A percentile compares a stretch with the other conserved stretches of the same genome.
phyloP scores from a whole-genome alignment of 768 basidiomycete species.

The Chalciporus chontae region DNA sequence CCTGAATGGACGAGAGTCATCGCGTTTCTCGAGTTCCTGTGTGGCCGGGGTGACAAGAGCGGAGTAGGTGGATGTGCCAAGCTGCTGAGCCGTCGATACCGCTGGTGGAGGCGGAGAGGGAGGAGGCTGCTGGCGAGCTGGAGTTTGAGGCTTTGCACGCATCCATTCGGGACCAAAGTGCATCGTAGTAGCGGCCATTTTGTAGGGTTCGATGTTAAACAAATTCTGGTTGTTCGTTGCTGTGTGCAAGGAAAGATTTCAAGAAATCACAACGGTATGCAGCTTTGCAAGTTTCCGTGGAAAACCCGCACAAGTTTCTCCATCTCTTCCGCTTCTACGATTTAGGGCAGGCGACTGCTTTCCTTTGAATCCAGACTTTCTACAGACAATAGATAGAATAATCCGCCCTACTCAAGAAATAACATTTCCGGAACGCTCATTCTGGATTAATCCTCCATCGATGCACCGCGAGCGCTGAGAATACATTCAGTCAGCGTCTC shows the following conservation, averaged over 20 bases:
- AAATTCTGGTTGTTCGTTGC: conserved; percentile 1
- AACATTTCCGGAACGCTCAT: conserved; percentile 1
- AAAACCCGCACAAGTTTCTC: conserved; percentile 22
- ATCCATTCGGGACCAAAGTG: conserved; percentile 95
- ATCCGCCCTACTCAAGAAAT: not conserved
- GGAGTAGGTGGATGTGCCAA: conserved; percentile 70
- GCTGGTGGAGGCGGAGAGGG: conserved; percentile 57
- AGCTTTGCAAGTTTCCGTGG: conserved; percentile 19
- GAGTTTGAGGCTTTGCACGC: conserved; percentile 69
- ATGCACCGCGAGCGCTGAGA: conserved; percentile 61
- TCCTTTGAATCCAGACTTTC: not conserved
- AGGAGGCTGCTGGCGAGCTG: conserved; percentile 49
- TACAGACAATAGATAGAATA: not conserved
- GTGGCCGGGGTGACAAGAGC: conserved; percentile 47
- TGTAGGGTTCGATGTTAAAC: conserved; percentile 14
- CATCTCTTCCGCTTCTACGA: conserved; percentile 3
- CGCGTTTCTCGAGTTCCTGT: conserved; percentile 51
- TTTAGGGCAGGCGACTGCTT: conserved; percentile 32
- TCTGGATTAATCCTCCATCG: conserved; percentile 63
- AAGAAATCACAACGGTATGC: conserved; percentile 14
- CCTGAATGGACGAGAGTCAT: conserved; percentile 74
- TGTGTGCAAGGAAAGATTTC: conserved; percentile 18
- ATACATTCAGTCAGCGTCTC: conserved; percentile 1
- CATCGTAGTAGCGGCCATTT: conserved; percentile 65
- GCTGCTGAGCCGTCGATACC: conserved; percentile 40